Evolutionary conservation across 2,329 filamentous ascomycete genomes (phyloP), one percentile per base, ranked within the genome.

Genomic region (Fusarium sp.): DNA sequence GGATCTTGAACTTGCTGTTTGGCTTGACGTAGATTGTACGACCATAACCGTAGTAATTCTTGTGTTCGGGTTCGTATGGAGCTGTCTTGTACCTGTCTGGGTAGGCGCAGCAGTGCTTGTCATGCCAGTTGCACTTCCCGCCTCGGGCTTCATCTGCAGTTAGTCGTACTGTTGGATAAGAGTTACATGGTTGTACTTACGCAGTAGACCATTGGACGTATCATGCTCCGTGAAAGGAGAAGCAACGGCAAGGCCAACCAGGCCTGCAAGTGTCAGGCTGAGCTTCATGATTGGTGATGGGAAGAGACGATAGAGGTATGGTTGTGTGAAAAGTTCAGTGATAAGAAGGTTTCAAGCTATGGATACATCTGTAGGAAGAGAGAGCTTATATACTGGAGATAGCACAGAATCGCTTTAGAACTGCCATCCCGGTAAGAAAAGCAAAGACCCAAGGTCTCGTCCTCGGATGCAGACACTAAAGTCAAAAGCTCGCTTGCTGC

Each of bases 1-100:
- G 76, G 45, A 80, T 80, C 45, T 67, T 74, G 41, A 80, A 80
- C 44, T 67, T 74, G 35, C 70, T 57, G n/a, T 45, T 55, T 0
- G 26, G 1, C n/a, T 62, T 65, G 45, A 74, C 71, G 5, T 68
- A 49, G 30, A 68, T 56, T 15, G 67, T 74, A 2, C 52, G 67
- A 2, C 47, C 28, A 3, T 62, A 32, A 2, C 46, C 43, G 8
- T 68, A 56, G 39, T 62, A 30, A 7, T 40, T 39, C 24, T 26
- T 62, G 45, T 7, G 41, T 26, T 24, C 35, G 2, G 41, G 46
- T 20, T 10, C 26, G 3, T 40, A 20, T 6, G 43, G 41, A 15
- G 30, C 26, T 17, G 56, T 17, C 13, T 44, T 50, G 39, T 60
- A 61, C 10, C 44, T 44, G 30, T 54, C 30, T 0, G 52, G 50